Base-by-base conservation (phyloP, 2,329 filamentous ascomycete species). In the Pseudocercospora crystallina region DNA sequence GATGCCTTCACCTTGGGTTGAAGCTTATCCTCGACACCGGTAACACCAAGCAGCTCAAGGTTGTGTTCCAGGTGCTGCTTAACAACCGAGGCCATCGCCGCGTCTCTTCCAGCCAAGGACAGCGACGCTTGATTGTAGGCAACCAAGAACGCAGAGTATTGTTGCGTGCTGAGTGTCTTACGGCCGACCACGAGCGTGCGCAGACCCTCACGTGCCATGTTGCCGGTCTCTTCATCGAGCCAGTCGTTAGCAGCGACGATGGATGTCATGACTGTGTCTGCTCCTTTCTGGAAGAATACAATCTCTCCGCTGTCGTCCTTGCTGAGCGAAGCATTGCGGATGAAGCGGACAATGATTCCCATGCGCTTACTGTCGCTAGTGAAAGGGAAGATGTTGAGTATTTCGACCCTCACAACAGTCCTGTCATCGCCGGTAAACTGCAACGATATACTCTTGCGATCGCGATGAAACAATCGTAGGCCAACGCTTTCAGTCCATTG, bases 231-330 rank as follows among this genome's bases (percentile, higher is more conserved):
- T 70, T 99, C 94, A 61, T 99, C 94, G 0, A 99, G 83, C 95
- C 94, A 99, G 73, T 99, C 94, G 65, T 97, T 99, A 13, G 91
- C 84, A 7, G 87, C 89, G 32, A 99, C 94, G 59, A 99, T 97
- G 2, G 86, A 81, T n/a, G 86, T 83, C 95, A 99, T 99, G 57
- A 99, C 92, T 0, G 94, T 97, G 68, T 99, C 95, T 2, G 94
- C 95, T 54, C 94, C 94, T 71, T 99, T 99, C 65, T 99, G 91
- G 66, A 92, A 97, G 73, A 99, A 99, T 88, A 92, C 96, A 29
- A 97, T 92, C 65, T 97, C 92, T 11, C 87, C 84, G 40, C 78
- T 77, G 9, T 82, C 72, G 34, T 74, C 71, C 0, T 75, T 72
- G 5, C 67, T 61, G 1, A 79, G 75, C 2, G 78, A 67, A 0